Conservation (phyloP, 306 rosid species). For the Cyamopsis tetragonoloba region DNA sequence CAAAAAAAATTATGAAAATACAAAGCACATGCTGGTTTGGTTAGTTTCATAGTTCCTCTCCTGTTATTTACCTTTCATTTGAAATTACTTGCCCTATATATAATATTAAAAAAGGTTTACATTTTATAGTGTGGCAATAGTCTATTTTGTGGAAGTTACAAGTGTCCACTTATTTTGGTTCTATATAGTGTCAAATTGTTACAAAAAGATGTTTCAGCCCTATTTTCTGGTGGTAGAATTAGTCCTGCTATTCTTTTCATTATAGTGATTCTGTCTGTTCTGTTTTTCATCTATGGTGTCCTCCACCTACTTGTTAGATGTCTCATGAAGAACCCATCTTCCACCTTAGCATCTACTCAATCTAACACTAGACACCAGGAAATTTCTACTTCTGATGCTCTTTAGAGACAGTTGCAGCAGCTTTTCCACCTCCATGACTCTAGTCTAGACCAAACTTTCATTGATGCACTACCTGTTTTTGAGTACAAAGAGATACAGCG, state of each 20-base stretch:
- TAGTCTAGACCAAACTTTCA: slow-evolving; percentile 82
- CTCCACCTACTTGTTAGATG: slow-evolving; percentile 82
- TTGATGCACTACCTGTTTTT: slow-evolving; percentile 85
- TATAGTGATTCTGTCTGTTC: slow-evolving; percentile 73
- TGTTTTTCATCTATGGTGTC: slow-evolving; percentile 79
- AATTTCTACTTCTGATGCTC: slow-evolving; percentile 64
- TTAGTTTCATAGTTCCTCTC: too few species aligned
- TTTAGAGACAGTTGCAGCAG: slow-evolving; percentile 80
- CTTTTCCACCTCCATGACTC: slow-evolving; percentile 88
- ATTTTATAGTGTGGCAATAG: slow-evolving; percentile 12
- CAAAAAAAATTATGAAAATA: not conserved
- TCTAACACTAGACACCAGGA: slow-evolving; percentile 60
- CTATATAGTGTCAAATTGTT: slow-evolving; percentile 4
- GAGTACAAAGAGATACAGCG: slow-evolving; percentile 72
- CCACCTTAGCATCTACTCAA: slow-evolving; percentile 54
- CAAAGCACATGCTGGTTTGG: not conserved
- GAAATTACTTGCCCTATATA: not conserved
- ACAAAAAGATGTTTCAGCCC: slow-evolving; percentile 55
- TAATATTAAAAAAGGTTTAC: not conserved
- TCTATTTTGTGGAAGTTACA: slow-evolving; percentile 7
- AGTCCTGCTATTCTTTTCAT: slow-evolving; percentile 85
- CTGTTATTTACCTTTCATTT: slow-evolving; percentile 17
- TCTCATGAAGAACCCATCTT: slow-evolving; percentile 66
- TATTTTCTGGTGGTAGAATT: slow-evolving; percentile 59
- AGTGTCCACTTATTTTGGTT: not conserved